phyloP scores from a whole-genome alignment of 1,139 yeast species.

The Pichia sorboxylosa region DNA sequence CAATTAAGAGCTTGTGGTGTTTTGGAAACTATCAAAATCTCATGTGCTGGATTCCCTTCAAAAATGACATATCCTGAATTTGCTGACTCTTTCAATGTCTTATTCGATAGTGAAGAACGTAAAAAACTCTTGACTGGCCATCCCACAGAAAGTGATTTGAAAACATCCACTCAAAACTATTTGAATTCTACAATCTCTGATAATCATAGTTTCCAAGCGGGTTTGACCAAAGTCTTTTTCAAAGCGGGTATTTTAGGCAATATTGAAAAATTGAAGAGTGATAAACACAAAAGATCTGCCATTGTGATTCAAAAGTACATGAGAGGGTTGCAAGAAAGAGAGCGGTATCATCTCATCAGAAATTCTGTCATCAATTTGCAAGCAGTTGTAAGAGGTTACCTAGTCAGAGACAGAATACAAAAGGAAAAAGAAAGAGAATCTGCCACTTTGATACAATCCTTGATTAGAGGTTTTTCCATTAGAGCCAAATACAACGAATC shows the following conservation, averaged over 20 bases:
- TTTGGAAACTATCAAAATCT: constrained; percentile 86
- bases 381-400: constrained; percentile 49
- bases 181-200: constrained; percentile 53
- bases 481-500: constrained; percentile 37
- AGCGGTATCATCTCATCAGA: constrained; percentile 44
- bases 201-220: constrained; percentile 65
- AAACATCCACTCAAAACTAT: constrained; percentile 56
- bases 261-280: constrained; percentile 75
- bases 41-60: constrained; percentile 97
- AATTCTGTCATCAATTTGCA: constrained; percentile 49
- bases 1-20: constrained; percentile 99
- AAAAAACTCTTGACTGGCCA: constrained; percentile 45
- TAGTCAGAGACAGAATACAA: constrained; percentile 47
- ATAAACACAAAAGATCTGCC: constrained; percentile 67
- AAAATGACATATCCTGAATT: constrained; percentile 94
- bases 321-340: constrained; percentile 55
- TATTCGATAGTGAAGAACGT: constrained; percentile 57
- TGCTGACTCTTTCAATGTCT: constrained; percentile 77
- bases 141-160: constrained; percentile 47
- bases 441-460: constrained; percentile 63
- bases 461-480: constrained; percentile 52
- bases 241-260: constrained; percentile 94
- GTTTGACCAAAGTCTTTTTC: constrained; percentile 85
- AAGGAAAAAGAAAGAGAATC: constrained; percentile 50
- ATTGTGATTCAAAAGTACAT: constrained; percentile 78